Evolutionary conservation across 1,284 basidiomycete species (phyloP), one percentile per base, ranked within the genome.

Genomic region (Ceraceosorus guamensis): DNA sequence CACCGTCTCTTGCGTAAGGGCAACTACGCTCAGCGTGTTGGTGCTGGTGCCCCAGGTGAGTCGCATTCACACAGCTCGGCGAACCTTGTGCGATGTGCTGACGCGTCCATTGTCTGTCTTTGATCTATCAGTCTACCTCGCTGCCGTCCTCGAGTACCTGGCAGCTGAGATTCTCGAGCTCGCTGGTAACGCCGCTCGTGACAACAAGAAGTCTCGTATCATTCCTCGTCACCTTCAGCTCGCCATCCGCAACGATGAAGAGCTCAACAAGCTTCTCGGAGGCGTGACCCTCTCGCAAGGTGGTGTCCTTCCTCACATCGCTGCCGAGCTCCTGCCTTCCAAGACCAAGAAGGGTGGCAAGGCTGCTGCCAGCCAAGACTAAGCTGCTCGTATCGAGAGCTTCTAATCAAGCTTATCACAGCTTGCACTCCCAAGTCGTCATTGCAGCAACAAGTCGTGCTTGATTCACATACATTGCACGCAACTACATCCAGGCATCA

Each of bases 171-270:
- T 91, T 70, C 83, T 90, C 60, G 89, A 91, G 79, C 81, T 91
- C 54, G 88, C 89, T 52, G 89, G 89, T 57, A 89, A 89, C 79
- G 88, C 87, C 48, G 79, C 70, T 54, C 78, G 78, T 66, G 78
- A 80, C 78, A 84, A 86, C 79, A 85, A 85, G 82, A 82, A 90
- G 82, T 87, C 88, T 74, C 88, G 89, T 85, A 91, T 91, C 76
- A 87, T 90, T 14, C 89, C 89, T 59, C 84, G 89, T 76, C 89
- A 91, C 79, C 77, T 91, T 58, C 88, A 91, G 77, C 86, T 91
- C 62, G 89, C 89, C 67, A 89, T 92, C 78, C 83, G 88, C 66
- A 70, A 70, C 64, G 77, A 78, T 52, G 77, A 78, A 64, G 77
- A 78, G 70, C 75, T 87, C 71, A 84, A 85, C 78, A 86, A 84